Base-by-base conservation (phyloP, 2,329 filamentous ascomycete genomes). In the Aspergillus texensis region DNA sequence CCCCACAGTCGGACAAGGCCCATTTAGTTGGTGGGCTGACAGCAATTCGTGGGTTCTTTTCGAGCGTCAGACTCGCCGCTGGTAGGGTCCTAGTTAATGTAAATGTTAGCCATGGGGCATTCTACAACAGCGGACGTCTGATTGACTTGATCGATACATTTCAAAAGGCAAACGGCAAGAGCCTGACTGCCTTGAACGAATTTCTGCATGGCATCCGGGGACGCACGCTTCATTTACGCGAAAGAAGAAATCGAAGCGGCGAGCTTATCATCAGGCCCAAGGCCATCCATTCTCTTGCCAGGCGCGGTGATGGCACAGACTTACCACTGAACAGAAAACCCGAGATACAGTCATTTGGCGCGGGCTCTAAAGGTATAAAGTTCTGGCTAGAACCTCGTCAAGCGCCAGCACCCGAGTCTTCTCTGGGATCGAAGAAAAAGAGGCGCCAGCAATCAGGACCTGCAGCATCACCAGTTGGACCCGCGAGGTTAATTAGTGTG, bases 401-500 rank as follows among this genome's bases (percentile, higher is more conserved):
- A 28, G 21, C 11, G 12, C 21, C 11, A n/a, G 41, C 41, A n/a
- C 4, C 39, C 3, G 8, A 6, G 10, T 28, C 45, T 26, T 6
- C 24, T 26, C 10, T 30, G 28, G 50, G 9, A 48, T 12, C 1
- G 16, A 34, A 6, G 39, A 55, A 14, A 48, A 62, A 19, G 41
- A 57, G 9, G 14, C 21, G 34, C 3, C 26, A 46, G n/a, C 21
- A 24, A 39, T 30, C 41, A 30, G 54, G 34, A 45, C 28, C 30
- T n/a, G 24, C 24, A 39, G 26, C 14, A 3, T 24, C 52, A 55
- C 52, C n/a, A 41, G n/a, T 12, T 26, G 52, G 32, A 4, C 34
- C 34, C 6, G 65, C 63, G 10, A 28, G 41, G 12, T 73, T 68
- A 36, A 61, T 68, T 6, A 70, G 43, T 4, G 67, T 75, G n/a